These are phyloP conservation scores for Pseudogymnoascus sp. DNA, from an alignment of 2,329 filamentous ascomycete species.

Conservation along the genomic window DNA sequence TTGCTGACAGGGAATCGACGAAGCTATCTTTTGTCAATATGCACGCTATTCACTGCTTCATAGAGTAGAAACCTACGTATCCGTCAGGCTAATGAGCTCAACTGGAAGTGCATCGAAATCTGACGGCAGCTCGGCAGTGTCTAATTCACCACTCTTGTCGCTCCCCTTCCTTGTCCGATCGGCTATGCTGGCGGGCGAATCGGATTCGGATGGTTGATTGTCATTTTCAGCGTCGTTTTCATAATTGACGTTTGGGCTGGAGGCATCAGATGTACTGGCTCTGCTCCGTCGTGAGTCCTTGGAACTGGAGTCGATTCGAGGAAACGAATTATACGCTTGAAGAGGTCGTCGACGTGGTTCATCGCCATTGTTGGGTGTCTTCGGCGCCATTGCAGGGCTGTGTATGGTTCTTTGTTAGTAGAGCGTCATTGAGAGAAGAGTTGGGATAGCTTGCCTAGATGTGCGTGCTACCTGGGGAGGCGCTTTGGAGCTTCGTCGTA, in stretches of 20 bases:
- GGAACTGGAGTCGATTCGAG: conserved; percentile 25
- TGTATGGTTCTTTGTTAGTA: neutral
- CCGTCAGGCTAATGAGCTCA: conserved; percentile 81
- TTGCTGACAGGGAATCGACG: conserved; percentile 80
- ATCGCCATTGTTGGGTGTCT: neutral
- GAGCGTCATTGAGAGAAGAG: neutral
- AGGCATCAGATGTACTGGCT: conserved; percentile 23
- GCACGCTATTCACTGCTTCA: conserved; percentile 9
- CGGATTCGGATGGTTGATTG: neutral
- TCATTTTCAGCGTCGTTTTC: neutral
- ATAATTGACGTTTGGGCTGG: neutral
- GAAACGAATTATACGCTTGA: conserved; percentile 32
- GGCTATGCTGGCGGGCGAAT: conserved; percentile 10
- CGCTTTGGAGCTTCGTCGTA: neutral
- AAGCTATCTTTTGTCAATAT: conserved; percentile 51
- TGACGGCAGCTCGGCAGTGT: conserved; percentile 15
- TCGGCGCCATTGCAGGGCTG: neutral
- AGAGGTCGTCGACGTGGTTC: conserved; percentile 25
- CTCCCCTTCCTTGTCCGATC: conserved; percentile 24
- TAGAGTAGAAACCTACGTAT: conserved; percentile 50
- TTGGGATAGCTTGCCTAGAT: neutral
- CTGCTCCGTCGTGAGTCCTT: conserved; percentile 19
- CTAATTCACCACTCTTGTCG: conserved; percentile 20
- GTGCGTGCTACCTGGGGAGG: neutral
- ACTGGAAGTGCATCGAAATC: conserved; percentile 87